Base-by-base conservation (phyloP, 495 filamentous ascomycete species). In the Xylaria grammica region DNA sequence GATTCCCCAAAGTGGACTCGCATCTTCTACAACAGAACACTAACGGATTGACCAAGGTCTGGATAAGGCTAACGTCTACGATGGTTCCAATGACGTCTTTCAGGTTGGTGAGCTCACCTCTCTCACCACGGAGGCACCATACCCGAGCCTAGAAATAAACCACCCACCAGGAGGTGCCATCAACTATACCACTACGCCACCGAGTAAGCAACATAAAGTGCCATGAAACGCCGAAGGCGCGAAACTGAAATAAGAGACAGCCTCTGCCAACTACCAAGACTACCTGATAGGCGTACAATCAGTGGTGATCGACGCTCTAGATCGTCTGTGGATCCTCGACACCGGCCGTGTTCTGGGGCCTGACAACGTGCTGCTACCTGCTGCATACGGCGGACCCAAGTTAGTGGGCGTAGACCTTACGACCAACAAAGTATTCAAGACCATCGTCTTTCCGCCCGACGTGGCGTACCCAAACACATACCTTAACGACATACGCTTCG, bases 291-390 rank as follows among this genome's bases (percentile, higher is more conserved):
- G 65, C 38, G 79, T 81, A 2, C 79, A 81, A 67, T 74, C 78
- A 3, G 59, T 80, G 2, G 77, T 74, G 62, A 67, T 81, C 19
- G 76, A 75, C 3, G 71, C 75, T 2, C 69, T 72, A 20, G 74
- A 79, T 34, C 80, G 70, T 15, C 67, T 80, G 5, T 81, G 77
- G 77, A 73, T 78, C 0, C 67, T 81, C 17, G 78, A 81, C 56
- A 79, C 76, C 0, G 74, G 75, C 13, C 68, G 75, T 7, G 75
- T 78, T n/a, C 70, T 77, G 44, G 68, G 75, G 27, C 71, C 71
- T 15, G 66, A 74, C 50, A 68, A 63, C n/a, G 68, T 69, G 15
- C 75, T 77, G 67, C 76, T 77, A 15, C 75, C 76, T 24, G 78
- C 77, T 6, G 67, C 72, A 34, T 74, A 75, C 1, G 77, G 76